phyloP scores from a whole-genome alignment of 2,329 filamentous ascomycete species.

The Fusarium tjaetaba region DNA sequence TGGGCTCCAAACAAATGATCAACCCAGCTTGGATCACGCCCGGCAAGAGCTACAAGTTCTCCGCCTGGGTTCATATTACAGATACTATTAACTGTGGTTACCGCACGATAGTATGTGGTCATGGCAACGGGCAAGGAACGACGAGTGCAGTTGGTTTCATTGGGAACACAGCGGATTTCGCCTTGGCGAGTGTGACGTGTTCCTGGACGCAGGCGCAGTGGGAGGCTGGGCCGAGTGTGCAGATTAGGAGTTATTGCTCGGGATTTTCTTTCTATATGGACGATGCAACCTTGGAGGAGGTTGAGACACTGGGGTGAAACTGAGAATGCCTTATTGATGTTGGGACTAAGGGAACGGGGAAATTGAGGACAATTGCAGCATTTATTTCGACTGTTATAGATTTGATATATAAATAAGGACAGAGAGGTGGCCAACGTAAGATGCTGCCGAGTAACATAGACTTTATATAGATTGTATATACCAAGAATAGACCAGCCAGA shows the following conservation, averaged over 20 bases:
- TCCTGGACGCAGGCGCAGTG: slow-evolving; percentile 3
- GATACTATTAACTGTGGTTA: neutral
- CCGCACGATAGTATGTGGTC: neutral
- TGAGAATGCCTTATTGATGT: no score
- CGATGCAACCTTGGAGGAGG: neutral
- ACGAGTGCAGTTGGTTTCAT: no score
- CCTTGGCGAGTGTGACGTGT: neutral
- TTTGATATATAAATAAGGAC: neutral
- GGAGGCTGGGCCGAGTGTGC: neutral
- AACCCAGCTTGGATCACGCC: neutral
- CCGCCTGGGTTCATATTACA: neutral
- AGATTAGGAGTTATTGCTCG: neutral
- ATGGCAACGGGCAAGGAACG: neutral
- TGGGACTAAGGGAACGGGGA: neutral
- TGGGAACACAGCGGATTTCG: no score
- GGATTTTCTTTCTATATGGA: neutral
- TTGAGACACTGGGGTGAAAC: neutral
- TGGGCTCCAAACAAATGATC: neutral
- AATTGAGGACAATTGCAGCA: fast-evolving
- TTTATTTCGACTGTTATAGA: neutral
- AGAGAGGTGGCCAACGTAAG: neutral
- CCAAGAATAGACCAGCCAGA: neutral
- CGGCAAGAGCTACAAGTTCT: neutral
- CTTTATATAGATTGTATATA: neutral
- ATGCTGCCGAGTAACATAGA: neutral